These are phyloP conservation scores for Auxenochlorella pyrenoidosa DNA, from an alignment of 139 green algal species.

Conservation along the genomic window DNA sequence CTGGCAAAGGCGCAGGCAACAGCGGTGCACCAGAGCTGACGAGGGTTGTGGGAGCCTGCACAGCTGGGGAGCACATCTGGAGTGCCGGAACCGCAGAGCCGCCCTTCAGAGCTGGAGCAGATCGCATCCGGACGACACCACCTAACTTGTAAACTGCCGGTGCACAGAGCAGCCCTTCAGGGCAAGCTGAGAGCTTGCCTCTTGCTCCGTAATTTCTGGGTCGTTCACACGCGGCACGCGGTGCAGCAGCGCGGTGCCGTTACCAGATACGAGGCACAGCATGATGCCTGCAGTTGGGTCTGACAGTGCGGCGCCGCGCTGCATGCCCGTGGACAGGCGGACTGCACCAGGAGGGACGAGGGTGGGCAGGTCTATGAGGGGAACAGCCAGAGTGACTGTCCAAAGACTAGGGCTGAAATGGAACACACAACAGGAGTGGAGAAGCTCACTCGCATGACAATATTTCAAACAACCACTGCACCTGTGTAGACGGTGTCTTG, in stretches of 20 bases:
- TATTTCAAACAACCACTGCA: no score
- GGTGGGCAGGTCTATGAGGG: no score
- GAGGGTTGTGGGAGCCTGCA: no score
- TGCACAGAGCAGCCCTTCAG: neutral
- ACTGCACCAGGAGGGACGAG: constrained; percentile 7
- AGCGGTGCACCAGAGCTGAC: neutral
- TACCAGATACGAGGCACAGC: constrained; percentile 66
- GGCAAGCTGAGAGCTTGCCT: constrained; percentile 18
- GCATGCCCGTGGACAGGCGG: constrained; percentile 61
- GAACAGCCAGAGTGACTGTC: no score
- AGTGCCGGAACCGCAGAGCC: no score
- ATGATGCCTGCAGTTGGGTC: constrained; percentile 60
- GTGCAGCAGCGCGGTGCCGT: constrained; percentile 62
- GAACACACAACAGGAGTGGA: no score
- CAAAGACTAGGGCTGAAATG: no score
- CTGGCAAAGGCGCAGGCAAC: neutral
- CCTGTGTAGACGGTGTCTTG: constrained; percentile 69
- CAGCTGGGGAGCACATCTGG: no score
- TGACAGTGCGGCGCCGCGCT: constrained; percentile 55
- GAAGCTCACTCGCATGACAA: no score
- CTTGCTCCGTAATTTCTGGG: constrained; percentile 27
- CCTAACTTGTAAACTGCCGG: neutral
- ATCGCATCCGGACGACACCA: no score
- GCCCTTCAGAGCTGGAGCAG: no score
- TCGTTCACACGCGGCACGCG: constrained; percentile 64